Base-by-base conservation (phyloP, 352 stramenopile species). In the Globisporangium orthogonon region DNA sequence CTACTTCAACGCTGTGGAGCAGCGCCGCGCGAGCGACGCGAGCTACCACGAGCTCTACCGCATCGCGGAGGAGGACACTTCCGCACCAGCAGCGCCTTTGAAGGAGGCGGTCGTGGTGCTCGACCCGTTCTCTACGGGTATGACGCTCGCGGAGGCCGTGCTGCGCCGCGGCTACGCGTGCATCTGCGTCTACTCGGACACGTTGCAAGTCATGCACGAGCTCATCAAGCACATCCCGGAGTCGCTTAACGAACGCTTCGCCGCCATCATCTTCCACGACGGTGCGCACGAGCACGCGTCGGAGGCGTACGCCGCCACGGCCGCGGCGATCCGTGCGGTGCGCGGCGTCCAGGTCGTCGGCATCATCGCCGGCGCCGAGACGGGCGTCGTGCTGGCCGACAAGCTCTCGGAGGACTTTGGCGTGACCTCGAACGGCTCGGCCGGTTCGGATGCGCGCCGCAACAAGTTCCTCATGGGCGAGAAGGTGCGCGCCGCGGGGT, bases 51-150 rank as follows among this genome's bases (percentile, higher is more conserved):
- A 65, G 45, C 63, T 93, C 30, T 87, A 76, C 60, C 75, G 76
- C 52, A 92, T 89, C 65, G 70, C 49, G 18, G 63, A 72, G 23
- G 60, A 58, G 35, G 68, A 74, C 43, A 57, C 23, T 23, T 23
- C 23, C 54, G 6, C 58, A 64, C 31, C 60, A 23, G 23, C 23
- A 23, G 23, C 31, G 30, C 62, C 66, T 9, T 52, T 43, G 31
- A 67, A 66, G 52, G 51, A 82, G n/a, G 84, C 86, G 9, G 78
- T 98, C 13, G 89, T 98, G n/a, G 73, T 98, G 37, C 87, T 98
- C 10, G 93, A 98, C 64, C 94, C 95, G 6, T 98, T 98, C 71
- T 97, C 89, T 0, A 98, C 95, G 49, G 96, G 94, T 58, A 94
- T 89, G 67, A 84, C 97, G 48, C 67, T 99, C 29, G 94, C 89